These are phyloP conservation scores for Sordariomycetes sp. DNA, from an alignment of 2,329 filamentous ascomycete species.

Conservation along the genomic window DNA sequence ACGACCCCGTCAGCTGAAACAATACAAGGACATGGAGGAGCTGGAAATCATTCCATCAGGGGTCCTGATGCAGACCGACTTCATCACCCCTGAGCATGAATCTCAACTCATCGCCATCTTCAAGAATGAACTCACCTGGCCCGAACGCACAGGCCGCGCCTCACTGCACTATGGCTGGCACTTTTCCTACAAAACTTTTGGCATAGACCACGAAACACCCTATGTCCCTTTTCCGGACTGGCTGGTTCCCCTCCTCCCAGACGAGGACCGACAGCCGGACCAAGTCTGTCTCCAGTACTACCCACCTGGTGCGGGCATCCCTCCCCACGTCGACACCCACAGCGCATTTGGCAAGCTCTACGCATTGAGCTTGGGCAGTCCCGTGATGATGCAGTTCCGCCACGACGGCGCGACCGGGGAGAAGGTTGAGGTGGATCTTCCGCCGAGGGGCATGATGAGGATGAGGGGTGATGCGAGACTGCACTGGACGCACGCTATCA, in stretches of 20 bases:
- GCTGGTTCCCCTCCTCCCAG: constrained; percentile 37
- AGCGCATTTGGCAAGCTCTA: constrained; percentile 34
- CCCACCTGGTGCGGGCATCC: constrained; percentile 49
- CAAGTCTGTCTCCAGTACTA: constrained; percentile 54
- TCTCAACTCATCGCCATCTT: constrained; percentile 18
- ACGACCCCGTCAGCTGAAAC: too few species aligned
- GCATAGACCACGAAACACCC: constrained; percentile 37
- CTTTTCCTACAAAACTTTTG: constrained; percentile 50
- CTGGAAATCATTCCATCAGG: constrained; percentile 20
- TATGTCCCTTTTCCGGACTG: constrained; percentile 42
- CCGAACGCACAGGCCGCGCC: constrained; percentile 30
- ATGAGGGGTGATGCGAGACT: constrained; percentile 39
- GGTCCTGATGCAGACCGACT: constrained; percentile 34
- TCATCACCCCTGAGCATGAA: constrained; percentile 36
- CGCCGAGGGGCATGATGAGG: constrained; percentile 39
- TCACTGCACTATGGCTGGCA: constrained; percentile 48
- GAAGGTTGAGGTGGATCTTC: constrained; percentile 34
- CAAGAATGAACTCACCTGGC: constrained; percentile 34
- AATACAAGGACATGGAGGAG: constrained; percentile 19
- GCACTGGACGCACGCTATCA: constrained; percentile 48
- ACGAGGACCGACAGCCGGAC: constrained; percentile 35
- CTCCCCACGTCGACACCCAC: constrained; percentile 53
- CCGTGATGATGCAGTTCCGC: constrained; percentile 34
- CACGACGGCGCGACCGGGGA: constrained; percentile 9
- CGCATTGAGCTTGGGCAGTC: constrained; percentile 30